phyloP scores from a whole-genome alignment of 768 basidiomycete genomes.

The Amyloporia xantha region DNA sequence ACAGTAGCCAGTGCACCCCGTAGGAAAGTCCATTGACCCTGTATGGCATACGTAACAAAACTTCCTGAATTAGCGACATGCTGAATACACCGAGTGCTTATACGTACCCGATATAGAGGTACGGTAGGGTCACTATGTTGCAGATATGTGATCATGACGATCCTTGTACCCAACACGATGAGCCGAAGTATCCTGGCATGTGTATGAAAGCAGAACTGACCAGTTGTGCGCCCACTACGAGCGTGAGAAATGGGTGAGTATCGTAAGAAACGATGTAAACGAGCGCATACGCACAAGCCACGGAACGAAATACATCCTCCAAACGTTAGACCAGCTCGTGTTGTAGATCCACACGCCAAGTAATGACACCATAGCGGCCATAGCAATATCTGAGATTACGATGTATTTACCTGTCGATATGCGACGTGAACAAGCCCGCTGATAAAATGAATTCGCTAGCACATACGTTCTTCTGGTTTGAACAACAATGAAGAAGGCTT shows the following conservation, averaged over 20 bases:
- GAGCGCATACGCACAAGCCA: constrained; percentile 41
- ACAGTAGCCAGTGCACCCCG: constrained; percentile 27
- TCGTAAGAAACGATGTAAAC: constrained; percentile 14
- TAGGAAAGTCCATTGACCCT: constrained; percentile 21
- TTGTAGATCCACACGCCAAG: constrained; percentile 26
- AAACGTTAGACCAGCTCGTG: constrained; percentile 27
- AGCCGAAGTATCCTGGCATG: too few relatives aligned
- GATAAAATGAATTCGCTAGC: neutral
- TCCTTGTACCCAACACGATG: constrained; percentile 10
- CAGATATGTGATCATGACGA: constrained; percentile 23
- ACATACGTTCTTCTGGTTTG: constrained; percentile 38
- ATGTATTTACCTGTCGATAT: constrained; percentile 18
- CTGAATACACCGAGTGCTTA: neutral
- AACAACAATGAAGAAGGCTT: constrained; percentile 36
- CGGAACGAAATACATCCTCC: constrained; percentile 39
- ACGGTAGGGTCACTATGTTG: constrained; percentile 23
- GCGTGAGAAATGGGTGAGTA: neutral
- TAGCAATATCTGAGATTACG: constrained; percentile 36
- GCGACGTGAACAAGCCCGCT: neutral
- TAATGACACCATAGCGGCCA: constrained; percentile 32
- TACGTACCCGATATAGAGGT: constrained; percentile 16
- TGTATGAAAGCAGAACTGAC: neutral
- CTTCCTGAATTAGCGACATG: neutral
- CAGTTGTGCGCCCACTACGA: constrained; percentile 8
- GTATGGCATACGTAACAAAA: constrained; percentile 2